A percentile compares a stretch with the other conserved stretches of the same genome.
Conservation (phyloP, 352 stramenopile genomes). For the Phytophthora hibernalis region DNA sequence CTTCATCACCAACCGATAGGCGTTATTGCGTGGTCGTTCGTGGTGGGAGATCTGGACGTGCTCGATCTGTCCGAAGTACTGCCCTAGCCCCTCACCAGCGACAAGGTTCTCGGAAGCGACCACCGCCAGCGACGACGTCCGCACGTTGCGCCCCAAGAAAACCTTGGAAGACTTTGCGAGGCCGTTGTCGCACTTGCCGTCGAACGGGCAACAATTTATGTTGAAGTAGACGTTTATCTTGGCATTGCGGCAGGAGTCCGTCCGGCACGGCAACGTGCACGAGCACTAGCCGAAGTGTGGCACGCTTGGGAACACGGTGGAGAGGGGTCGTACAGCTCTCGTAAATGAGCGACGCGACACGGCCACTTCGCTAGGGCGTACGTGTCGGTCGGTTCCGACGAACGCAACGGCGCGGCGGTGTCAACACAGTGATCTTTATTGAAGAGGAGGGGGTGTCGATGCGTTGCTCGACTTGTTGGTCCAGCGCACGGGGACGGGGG, state of each 20-base stretch:
- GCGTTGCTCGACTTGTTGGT: too few relatives aligned
- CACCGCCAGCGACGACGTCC: not conserved
- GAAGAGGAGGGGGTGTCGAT: too few relatives aligned
- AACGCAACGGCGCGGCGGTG: too few relatives aligned
- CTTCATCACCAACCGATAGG: not conserved
- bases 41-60: not conserved
- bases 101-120: not conserved
- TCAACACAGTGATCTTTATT: too few relatives aligned
- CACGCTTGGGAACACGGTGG: too few relatives aligned
- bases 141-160: not conserved
- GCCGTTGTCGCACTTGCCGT: slow-evolving; percentile 10
- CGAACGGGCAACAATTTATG: slow-evolving; percentile 4
- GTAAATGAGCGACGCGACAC: not conserved
- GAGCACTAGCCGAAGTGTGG: too few relatives aligned
- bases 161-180: not conserved
- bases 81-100: not conserved
- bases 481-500: not conserved
- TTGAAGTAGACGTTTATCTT: too few relatives aligned
- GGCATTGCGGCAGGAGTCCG: not conserved
- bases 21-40: not conserved
- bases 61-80: too few relatives aligned
- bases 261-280: too few relatives aligned
- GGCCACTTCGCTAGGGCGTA: too few relatives aligned
- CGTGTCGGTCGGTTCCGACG: too few relatives aligned
- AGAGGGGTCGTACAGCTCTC: slow-evolving; percentile 5